Evolutionary conservation across 352 stramenopile species (phyloP).

Genomic region (Pythium coloratum): DNA sequence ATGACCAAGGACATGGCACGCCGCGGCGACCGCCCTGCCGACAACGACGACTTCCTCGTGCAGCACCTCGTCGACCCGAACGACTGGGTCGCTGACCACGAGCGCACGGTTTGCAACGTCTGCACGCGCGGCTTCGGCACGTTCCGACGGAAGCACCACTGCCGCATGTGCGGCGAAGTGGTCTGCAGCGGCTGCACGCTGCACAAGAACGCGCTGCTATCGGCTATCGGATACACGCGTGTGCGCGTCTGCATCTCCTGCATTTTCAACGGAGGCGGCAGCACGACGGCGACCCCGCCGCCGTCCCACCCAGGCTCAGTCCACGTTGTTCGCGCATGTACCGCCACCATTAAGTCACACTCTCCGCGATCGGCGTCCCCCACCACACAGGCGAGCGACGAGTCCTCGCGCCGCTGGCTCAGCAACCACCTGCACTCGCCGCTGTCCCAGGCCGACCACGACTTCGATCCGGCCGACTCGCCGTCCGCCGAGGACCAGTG

Average conservation of each 20-base stretch:
- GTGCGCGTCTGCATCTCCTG: constrained; percentile 83
- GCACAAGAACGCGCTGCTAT: constrained; percentile 64
- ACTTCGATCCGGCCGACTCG: constrained; percentile 34
- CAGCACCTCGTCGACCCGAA: constrained; percentile 70
- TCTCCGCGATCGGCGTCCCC: constrained; percentile 28
- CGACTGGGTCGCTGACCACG: constrained; percentile 76
- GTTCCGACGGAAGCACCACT: constrained; percentile 87
- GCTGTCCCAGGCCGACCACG: constrained; percentile 43
- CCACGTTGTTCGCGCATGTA: not conserved
- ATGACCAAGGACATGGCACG: constrained; percentile 37
- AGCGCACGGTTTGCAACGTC: constrained; percentile 70
- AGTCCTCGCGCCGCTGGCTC: constrained; percentile 49
- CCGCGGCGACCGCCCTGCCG: constrained; percentile 5
- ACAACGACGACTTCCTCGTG: constrained; percentile 60
- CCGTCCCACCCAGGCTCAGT: not conserved
- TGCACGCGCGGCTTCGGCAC: constrained; percentile 77
- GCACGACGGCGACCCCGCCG: constrained; percentile 18
- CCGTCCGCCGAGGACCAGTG: constrained; percentile 22
- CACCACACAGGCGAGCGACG: constrained; percentile 33
- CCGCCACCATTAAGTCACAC: constrained; percentile 16
- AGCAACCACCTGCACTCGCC: constrained; percentile 69
- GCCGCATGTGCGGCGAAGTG: constrained; percentile 82
- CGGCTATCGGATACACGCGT: constrained; percentile 50
- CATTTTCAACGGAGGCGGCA: constrained; percentile 48
- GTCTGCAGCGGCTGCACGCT: constrained; percentile 82